phyloP scores from a whole-genome alignment of 192 early-diverging fungal species.

The Chytriomyces hyalinus region DNA sequence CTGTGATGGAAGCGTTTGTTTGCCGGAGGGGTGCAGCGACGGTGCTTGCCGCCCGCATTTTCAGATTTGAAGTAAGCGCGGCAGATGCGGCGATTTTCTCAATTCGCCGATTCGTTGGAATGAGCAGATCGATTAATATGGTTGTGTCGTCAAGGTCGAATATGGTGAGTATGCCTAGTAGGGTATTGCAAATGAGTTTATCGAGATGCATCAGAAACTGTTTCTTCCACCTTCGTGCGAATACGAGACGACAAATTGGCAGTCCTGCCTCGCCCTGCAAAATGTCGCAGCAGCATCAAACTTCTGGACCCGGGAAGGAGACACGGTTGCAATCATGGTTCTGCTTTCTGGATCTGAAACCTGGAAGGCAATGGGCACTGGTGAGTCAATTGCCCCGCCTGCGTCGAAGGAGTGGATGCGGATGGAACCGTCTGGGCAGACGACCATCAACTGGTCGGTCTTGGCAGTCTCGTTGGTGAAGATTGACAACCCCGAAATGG shows the following conservation, averaged over 20 bases:
- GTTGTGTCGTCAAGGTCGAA: slow-evolving; percentile 19
- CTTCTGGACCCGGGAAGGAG: slow-evolving; percentile 8
- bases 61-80: not conserved
- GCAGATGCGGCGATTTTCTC: slow-evolving; percentile 19
- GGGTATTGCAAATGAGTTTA: not conserved
- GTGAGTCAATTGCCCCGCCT: not conserved
- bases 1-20: not conserved
- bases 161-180: slow-evolving; percentile 11
- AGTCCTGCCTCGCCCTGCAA: not conserved
- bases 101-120: slow-evolving; percentile 13
- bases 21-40: no score
- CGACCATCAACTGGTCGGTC: slow-evolving; percentile 16
- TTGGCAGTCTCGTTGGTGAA: slow-evolving; percentile 7
- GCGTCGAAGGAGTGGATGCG: slow-evolving; percentile 10
- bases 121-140: slow-evolving; percentile 19
- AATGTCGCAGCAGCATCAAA: slow-evolving; percentile 6
- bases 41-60: not conserved
- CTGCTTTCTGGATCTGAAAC: slow-evolving; percentile 19
- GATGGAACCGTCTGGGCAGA: slow-evolving; percentile 22
- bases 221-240: slow-evolving; percentile 4
- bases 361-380: slow-evolving; percentile 3
- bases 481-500: slow-evolving; percentile 7
- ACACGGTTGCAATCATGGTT: slow-evolving; percentile 1
- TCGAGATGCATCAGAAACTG: not conserved
- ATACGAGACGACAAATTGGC: not conserved